Base-by-base conservation (phyloP, 495 filamentous ascomycete genomes). In the Xylaria longipes region DNA sequence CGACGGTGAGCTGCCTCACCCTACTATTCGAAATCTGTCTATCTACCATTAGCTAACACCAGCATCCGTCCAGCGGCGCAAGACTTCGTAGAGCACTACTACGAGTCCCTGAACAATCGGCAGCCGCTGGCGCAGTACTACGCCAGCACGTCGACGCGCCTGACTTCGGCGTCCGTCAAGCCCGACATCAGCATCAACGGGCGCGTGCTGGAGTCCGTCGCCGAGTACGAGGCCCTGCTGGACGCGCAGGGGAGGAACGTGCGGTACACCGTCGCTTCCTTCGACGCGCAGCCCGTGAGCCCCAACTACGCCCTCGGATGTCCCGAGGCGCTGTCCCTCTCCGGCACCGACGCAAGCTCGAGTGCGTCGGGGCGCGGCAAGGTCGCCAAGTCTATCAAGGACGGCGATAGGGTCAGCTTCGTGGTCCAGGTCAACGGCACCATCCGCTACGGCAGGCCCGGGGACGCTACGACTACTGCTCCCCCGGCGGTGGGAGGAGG, bases 261-360 rank as follows among this genome's bases (percentile, higher is more conserved):
- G 20, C 60, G 54, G 29, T 83, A 93, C 78, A 90, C 93, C 56
- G 84, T 92, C 5, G 87, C 91, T 73, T 86, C 84, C 8, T 90
- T 87, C 69, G 91, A 96, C 79, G 90, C 87, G 76, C 92, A 94
- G 63, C 87, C 93, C 52, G 82, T 96, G 74, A 94, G 94, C 80
- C 85, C 85, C 25, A 85, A 87, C 70, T 92, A 89, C 81, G 80
- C 77, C 31, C 75, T 82, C 63, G 84, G 78, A 17, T 80, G 77
- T 29, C 79, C 82, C 22, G 78, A 82, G 15, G 45, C 50, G n/a
- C 17, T 54, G 22, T 27, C 63, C 11, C 54, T 31, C 15, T 22
- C 64, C 4, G 15, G 1, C 20, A 25, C 62, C 29, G 48, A 20
- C 20, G 9, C 58, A 0, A n/a, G n/a, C 39, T 17, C 33, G 58